Percentiles rank a stretch among this genome's conserved stretches.
Evolutionary conservation across 495 filamentous ascomycete species (phyloP).

Genomic region (Bathelium albidoporum): DNA sequence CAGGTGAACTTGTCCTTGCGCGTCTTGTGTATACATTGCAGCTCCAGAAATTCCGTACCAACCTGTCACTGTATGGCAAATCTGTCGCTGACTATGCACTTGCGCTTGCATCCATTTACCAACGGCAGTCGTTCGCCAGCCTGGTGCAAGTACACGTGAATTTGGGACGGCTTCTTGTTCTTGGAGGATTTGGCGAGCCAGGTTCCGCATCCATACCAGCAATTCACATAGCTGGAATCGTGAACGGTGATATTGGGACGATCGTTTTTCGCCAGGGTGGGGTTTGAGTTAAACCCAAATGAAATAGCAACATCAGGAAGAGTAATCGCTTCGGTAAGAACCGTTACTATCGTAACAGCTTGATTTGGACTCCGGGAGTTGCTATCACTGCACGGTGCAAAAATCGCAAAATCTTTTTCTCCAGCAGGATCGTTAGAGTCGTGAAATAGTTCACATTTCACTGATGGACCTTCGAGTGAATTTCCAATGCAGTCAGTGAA

Average conservation of each 20-base stretch:
- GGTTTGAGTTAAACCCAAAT: background rate
- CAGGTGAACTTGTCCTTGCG: background rate
- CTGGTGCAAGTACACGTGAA: background rate
- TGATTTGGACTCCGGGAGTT: background rate
- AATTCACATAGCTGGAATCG: background rate
- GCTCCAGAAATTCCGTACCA: conserved; percentile 3
- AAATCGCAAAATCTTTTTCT: background rate
- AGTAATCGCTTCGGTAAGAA: background rate
- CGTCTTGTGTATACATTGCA: background rate
- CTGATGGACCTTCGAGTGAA: background rate
- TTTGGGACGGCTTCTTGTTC: background rate
- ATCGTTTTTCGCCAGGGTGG: background rate
- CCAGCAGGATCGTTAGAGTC: background rate
- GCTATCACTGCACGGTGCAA: background rate
- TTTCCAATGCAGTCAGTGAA: background rate
- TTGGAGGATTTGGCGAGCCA: background rate
- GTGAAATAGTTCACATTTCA: background rate
- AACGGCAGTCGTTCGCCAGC: background rate
- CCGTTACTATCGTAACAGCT: background rate
- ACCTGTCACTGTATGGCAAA: background rate
- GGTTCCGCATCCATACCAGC: background rate
- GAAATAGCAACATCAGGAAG: background rate
- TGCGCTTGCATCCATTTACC: background rate
- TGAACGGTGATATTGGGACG: background rate
- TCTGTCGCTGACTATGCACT: background rate